Base-by-base conservation (phyloP, 495 filamentous ascomycete species). In the Trichoderma gamsii region DNA sequence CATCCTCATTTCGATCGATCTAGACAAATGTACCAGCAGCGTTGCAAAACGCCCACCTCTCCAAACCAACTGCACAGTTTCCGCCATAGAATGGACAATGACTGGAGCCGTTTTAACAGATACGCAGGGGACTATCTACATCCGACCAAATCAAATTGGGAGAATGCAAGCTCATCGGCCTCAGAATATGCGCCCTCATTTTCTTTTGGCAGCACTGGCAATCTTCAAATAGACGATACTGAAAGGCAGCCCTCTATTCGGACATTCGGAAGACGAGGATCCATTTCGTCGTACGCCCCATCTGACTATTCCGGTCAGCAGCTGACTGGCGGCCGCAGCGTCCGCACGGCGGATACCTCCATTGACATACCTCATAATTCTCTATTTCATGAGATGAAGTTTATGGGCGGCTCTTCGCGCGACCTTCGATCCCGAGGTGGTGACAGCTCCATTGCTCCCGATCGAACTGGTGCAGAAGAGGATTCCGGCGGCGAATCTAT, bases 41-140 rank as follows among this genome's bases (percentile, higher is more conserved):
- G 56, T 12, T 29, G 23, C 21, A 61, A 32, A 25, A 61, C 56
- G 23, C 56, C 56, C 11, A 61, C 56, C 3, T 61, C 56, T 2
- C 56, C 56, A 1, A 61, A 32, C 56, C 56, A 61, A 12, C 56
- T 61, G 23, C 56, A 61, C 27, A 61, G 56, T 25, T 61, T 61
- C 27, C 56, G 56, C 11, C 27, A 61, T 32, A 61, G 16, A n/a
- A 21, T 32, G 12, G 56, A 61, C 23, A 61, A 27, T 18, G 56
- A 61, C 25, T 61, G 56, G 56, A 61, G 23, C 16, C 56, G 56
- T 7, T 61, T 61, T 25, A 61, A 61, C 56, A 27, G 27, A 32
- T 16, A 61, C 27, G 56, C 56, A n/a, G 56, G 56, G 2, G 56
- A 61, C 4, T 21, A 61, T 61, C 56, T 61, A 11, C 56, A 61